Base-by-base conservation (phyloP, 2,329 filamentous ascomycete species). In the Cladophialophora psammophila region DNA sequence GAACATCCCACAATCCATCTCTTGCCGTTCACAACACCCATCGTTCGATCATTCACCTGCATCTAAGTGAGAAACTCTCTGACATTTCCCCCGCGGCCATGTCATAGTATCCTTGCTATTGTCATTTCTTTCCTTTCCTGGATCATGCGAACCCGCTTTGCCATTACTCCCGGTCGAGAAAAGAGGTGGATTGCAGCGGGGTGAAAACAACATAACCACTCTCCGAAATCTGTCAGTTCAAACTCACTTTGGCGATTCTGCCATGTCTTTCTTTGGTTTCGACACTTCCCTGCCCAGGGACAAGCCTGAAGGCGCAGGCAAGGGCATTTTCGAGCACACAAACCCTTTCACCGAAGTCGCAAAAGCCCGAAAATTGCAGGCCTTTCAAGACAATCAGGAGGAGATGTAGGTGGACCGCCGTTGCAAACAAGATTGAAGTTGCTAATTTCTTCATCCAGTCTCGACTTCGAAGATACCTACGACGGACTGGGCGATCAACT, bases 391-490 rank as follows among this genome's bases (percentile, higher is more conserved):
- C 59, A 84, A 86, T 67, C 86, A 90, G 66, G 87, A 90, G 73
- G 86, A 89, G 76, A 84, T 81, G 83, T 88, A 82, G 35, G 67
- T 64, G 20, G 26, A 40, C 31, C 8, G n/a, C 15, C 36, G 40
- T 50, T 54, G 2, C 18, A 52, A 13, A 6, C 2, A 40, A 18
- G 32, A 61, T 35, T 32, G 2, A 32, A 36, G 18, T 35, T 60
- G 34, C 68, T 72, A 60, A 66, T 57, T 12, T 66, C 83, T 81
- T 77, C 85, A n/a, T 63, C 4, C 73, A 91, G 88, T 63, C 86
- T 91, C 74, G 91, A 98, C 74, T 99, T 98, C 74, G 95, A 99
- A 74, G 93, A 99, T 77, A 98, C 94, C 42, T 98, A 98, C 77
- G 95, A 99, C 79, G 94, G 94, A 18, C 84, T 99, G 48, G 95